Evolutionary conservation across 805 yeast genomes (phyloP).

Genomic region (Cyberlindnera mycetangii): DNA sequence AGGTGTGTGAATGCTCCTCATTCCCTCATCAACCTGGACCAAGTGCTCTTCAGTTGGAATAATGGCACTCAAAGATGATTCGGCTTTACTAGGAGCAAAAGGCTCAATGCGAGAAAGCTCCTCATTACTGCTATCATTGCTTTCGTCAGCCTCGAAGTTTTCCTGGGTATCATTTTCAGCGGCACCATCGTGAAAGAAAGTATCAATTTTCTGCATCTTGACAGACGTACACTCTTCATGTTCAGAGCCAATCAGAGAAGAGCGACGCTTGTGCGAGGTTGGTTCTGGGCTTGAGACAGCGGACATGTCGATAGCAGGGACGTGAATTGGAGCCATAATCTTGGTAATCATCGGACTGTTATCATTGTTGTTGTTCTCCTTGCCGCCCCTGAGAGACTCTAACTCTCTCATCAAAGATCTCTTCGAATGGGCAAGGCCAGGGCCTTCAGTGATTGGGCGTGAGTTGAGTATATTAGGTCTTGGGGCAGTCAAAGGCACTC

Average conservation of each 20-base stretch:
- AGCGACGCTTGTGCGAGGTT: constrained; percentile 18
- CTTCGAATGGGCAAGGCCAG: constrained; percentile 18
- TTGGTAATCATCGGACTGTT: constrained; percentile 7
- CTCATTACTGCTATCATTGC: constrained; percentile 28
- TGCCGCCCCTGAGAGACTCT: constrained; percentile 14
- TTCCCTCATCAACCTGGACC: constrained; percentile 11
- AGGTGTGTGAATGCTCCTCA: constrained; percentile 22
- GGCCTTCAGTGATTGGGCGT: constrained; percentile 16
- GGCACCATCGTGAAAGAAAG: constrained; percentile 3
- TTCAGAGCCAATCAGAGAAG: constrained; percentile 26
- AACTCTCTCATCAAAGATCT: constrained; percentile 19
- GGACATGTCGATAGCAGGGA: not conserved
- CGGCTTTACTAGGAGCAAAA: constrained; percentile 1
- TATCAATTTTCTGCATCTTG: constrained; percentile 13
- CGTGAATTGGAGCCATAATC: constrained; percentile 12
- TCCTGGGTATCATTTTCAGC: constrained; percentile 2
- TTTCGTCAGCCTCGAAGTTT: constrained; percentile 15
- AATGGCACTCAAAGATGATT: constrained; percentile 1
- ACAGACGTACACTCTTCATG: constrained; percentile 14
- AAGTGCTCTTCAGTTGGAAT: constrained; percentile 14
- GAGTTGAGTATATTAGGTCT: constrained; percentile 28
- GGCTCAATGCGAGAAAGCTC: constrained; percentile 29
- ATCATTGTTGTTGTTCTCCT: constrained; percentile 17
- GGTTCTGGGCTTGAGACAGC: constrained; percentile 10
- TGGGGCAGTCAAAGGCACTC: constrained; percentile 33